Conservation (phyloP, 2,329 filamentous ascomycete genomes). For the Tympanopsis confertula region DNA sequence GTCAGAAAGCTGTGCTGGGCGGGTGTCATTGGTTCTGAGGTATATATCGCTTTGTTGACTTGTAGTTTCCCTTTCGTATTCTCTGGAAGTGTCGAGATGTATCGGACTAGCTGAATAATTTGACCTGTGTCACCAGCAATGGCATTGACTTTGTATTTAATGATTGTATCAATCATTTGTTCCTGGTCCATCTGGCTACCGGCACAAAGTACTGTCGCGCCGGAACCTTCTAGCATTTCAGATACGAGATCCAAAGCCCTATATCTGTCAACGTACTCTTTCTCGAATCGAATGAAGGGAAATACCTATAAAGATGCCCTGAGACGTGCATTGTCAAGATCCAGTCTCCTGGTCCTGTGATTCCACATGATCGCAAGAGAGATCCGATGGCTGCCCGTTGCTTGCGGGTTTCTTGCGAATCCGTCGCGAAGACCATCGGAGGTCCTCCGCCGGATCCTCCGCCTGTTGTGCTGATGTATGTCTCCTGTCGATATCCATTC, state of each 20-base stretch:
- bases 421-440: constrained; percentile 10
- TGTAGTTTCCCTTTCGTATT: neutral
- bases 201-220: constrained; percentile 10
- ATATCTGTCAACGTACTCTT: neutral
- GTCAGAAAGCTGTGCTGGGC: neutral
- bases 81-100: neutral
- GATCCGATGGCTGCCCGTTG: constrained; percentile 8
- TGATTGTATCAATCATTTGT: constrained; percentile 5
- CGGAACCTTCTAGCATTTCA: constrained; percentile 12
- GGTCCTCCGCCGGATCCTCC: constrained; percentile 10
- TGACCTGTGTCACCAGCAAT: neutral
- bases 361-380: constrained; percentile 6
- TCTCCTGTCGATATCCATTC: constrained; percentile 10
- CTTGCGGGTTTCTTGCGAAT: constrained; percentile 10
- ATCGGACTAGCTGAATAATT: neutral
- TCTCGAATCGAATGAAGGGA: neutral
- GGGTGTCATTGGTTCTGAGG: neutral
- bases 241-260: constrained; percentile 12
- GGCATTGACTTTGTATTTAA: neutral
- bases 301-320: constrained; percentile 11
- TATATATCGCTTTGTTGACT: neutral
- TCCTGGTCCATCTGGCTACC: constrained; percentile 8
- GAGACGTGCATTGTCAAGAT: constrained; percentile 9
- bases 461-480: constrained; percentile 12
- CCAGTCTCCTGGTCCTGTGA: constrained; percentile 10